Percentiles rank a stretch among this genome's conserved stretches.
These are phyloP conservation scores for Xylariomycetidae sp. DNA, from an alignment of 2,329 filamentous ascomycete species.

Conservation along the genomic window DNA sequence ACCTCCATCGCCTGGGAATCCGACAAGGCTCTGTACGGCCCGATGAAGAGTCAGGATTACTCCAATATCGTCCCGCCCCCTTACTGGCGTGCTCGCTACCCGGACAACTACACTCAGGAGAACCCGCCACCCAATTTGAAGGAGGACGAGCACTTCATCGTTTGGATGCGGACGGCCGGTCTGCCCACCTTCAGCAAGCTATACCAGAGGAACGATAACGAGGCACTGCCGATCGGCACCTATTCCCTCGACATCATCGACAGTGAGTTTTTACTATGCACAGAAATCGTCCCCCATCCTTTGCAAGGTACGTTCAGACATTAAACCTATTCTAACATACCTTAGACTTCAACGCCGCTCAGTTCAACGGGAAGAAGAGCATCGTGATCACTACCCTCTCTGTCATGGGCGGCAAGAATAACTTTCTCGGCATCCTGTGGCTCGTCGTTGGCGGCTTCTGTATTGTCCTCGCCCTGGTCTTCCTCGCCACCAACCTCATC, in stretches of 20 bases:
- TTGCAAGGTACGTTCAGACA: no score
- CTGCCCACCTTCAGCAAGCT: slow-evolving; percentile 94
- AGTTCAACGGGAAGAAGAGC: slow-evolving; percentile 83
- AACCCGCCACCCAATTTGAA: slow-evolving; percentile 68
- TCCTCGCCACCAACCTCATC: slow-evolving; percentile 86
- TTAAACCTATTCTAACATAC: not conserved
- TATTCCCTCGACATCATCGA: slow-evolving; percentile 76
- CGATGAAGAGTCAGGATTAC: slow-evolving; percentile 52
- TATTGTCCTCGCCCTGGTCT: slow-evolving; percentile 80
- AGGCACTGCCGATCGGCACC: slow-evolving; percentile 61
- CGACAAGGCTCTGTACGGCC: slow-evolving; percentile 76
- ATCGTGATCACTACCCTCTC: slow-evolving; percentile 86
- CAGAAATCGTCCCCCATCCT: no score
- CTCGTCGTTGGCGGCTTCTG: slow-evolving; percentile 91
- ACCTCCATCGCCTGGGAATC: slow-evolving; percentile 80
- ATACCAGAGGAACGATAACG: slow-evolving; percentile 73
- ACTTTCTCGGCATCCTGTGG: slow-evolving; percentile 94
- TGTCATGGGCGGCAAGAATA: slow-evolving; percentile 91
- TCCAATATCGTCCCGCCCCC: slow-evolving; percentile 73
- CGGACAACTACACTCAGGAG: slow-evolving; percentile 62
- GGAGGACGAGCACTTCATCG: slow-evolving; percentile 80
- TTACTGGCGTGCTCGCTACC: slow-evolving; percentile 74
- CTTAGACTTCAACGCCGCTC: slow-evolving; percentile 72
- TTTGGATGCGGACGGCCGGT: slow-evolving; percentile 98
- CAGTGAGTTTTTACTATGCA: slow-evolving; percentile 62